These are phyloP conservation scores for Petrea volubilis DNA, from an alignment of 257 asterid genomes.

Conservation along the genomic window DNA sequence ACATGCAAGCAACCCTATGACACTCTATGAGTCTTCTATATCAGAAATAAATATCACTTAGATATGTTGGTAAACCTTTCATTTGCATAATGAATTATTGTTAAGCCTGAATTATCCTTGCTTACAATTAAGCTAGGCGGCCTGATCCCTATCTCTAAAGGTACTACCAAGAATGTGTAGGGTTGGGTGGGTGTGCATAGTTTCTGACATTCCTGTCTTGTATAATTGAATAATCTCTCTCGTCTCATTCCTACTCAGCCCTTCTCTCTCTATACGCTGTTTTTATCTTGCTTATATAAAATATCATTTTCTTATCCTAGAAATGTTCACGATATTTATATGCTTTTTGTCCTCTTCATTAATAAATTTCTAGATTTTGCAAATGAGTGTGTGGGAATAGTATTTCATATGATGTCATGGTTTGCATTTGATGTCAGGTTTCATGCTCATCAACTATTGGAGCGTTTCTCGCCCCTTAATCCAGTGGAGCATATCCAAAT, in stretches of 20 bases:
- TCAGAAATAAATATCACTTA: background rate
- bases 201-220: background rate
- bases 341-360: background rate
- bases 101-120: background rate
- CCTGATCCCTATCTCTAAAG: background rate
- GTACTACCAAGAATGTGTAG: background rate
- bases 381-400: slow-evolving; percentile 4
- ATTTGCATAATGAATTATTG: background rate
- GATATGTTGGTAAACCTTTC: background rate
- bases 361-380: slow-evolving; percentile 9
- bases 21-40: background rate
- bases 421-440: slow-evolving; percentile 53
- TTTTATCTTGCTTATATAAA: background rate
- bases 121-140: background rate
- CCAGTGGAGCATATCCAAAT: slow-evolving; percentile 81
- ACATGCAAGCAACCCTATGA: background rate
- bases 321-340: background rate
- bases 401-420: slow-evolving; percentile 3
- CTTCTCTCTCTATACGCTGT: background rate
- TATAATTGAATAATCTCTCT: background rate
- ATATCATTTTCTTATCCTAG: background rate
- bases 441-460: slow-evolving; percentile 83
- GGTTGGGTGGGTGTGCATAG: background rate
- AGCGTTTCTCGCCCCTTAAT: slow-evolving; percentile 82
- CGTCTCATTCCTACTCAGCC: background rate